These are phyloP conservation scores for Ophiostoma pallidulum DNA, from an alignment of 2,329 filamentous ascomycete genomes.

Conservation along the genomic window DNA sequence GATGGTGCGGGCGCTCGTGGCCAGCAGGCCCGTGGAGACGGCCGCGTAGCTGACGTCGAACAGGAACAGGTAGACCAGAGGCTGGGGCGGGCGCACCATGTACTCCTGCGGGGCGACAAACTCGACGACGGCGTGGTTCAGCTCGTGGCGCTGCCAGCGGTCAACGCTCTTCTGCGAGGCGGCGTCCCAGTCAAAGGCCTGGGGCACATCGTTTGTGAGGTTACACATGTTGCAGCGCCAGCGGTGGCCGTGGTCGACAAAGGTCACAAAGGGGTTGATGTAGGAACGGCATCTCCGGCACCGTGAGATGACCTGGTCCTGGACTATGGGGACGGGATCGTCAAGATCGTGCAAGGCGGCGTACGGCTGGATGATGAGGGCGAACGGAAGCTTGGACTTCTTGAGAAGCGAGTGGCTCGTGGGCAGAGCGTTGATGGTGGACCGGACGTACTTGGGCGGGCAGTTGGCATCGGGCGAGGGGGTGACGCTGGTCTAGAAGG, in stretches of 20 bases:
- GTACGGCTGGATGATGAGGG: constrained; percentile 93
- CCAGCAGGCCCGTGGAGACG: constrained; percentile 81
- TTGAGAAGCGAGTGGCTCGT: constrained; percentile 89
- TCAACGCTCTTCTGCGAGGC: constrained; percentile 85
- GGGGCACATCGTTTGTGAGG: constrained; percentile 96
- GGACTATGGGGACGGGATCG: constrained; percentile 81
- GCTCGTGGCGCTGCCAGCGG: constrained; percentile 80
- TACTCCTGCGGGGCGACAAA: constrained; percentile 98
- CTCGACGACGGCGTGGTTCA: constrained; percentile 95
- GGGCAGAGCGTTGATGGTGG: constrained; percentile 87
- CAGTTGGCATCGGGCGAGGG: constrained; percentile 88
- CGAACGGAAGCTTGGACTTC: constrained; percentile 93
- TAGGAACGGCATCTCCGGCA: constrained; percentile 94
- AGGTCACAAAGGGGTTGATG: constrained; percentile 95
- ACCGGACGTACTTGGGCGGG: constrained; percentile 86
- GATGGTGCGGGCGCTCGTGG: constrained; percentile 87
- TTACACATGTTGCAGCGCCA: constrained; percentile 99
- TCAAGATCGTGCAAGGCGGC: constrained; percentile 86
- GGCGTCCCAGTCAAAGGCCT: constrained; percentile 97
- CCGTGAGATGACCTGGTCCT: constrained; percentile 94
- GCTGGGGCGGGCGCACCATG: constrained; percentile 96
- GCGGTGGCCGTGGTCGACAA: constrained; percentile 91
- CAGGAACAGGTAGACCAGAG: constrained; percentile 88
- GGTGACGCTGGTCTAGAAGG: constrained; percentile 70
- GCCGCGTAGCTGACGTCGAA: constrained; percentile 90